These are phyloP conservation scores for Ganoderma lucidum DNA, from an alignment of 1,284 basidiomycete species.

Conservation along the genomic window DNA sequence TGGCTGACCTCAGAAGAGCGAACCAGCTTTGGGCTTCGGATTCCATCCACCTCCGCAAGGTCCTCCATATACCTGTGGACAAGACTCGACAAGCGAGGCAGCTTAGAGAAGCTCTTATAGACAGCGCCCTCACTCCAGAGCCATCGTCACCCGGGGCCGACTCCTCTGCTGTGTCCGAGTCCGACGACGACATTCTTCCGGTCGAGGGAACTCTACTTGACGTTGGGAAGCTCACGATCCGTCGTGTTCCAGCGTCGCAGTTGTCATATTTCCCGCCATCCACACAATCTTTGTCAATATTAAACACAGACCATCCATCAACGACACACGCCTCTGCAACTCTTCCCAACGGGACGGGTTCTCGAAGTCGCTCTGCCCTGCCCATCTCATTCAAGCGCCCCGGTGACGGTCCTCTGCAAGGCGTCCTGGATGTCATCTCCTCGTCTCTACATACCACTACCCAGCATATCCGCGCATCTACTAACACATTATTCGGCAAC, in stretches of 20 bases:
- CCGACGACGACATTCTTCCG: neutral
- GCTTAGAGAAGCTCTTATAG: slow-evolving; percentile 27
- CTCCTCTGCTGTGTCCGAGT: slow-evolving; percentile 11
- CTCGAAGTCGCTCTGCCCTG: slow-evolving; percentile 14
- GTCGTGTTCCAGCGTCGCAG: slow-evolving; percentile 41
- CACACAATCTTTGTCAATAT: slow-evolving; percentile 20
- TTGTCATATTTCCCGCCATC: slow-evolving; percentile 43
- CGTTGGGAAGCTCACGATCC: slow-evolving; percentile 33
- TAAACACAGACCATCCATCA: slow-evolving; percentile 5
- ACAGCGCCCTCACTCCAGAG: slow-evolving; percentile 3
- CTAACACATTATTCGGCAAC: slow-evolving; percentile 32
- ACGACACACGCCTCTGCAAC: slow-evolving; percentile 16
- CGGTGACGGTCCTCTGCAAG: slow-evolving; percentile 20
- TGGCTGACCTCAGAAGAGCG: slow-evolving; percentile 82
- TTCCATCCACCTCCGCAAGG: slow-evolving; percentile 84
- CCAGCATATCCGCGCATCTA: slow-evolving; percentile 22
- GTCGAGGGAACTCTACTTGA: slow-evolving; percentile 1
- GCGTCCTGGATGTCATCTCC: slow-evolving; percentile 28
- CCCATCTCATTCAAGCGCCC: slow-evolving; percentile 21
- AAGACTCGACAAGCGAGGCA: slow-evolving; percentile 45
- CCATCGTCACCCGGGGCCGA: neutral
- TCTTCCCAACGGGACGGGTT: slow-evolving; percentile 13
- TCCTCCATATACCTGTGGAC: slow-evolving; percentile 80
- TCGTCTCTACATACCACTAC: slow-evolving; percentile 27
- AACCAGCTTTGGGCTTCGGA: slow-evolving; percentile 95